These are phyloP conservation scores for Saccharomycopsis sp. DNA, from an alignment of 805 yeast genomes.

Conservation along the genomic window DNA sequence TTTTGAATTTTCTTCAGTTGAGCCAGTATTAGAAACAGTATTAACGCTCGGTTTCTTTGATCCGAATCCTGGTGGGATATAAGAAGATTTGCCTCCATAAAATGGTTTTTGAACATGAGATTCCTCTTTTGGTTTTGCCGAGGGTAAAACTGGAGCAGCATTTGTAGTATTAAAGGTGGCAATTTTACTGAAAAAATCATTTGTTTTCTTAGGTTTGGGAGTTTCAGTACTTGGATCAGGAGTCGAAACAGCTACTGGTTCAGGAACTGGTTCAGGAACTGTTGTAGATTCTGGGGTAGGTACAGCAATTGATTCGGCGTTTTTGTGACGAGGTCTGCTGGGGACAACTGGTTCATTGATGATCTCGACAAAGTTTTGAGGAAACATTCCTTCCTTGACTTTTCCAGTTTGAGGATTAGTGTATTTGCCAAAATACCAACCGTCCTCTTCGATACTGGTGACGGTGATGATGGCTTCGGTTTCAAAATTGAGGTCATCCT, in stretches of 20 bases:
- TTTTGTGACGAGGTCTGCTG: no score
- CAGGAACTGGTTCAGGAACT: background rate
- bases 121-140: constrained; percentile 28
- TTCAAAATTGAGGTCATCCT: constrained; percentile 70
- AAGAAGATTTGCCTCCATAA: constrained; percentile 48
- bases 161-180: constrained; percentile 37
- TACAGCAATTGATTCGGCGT: no score
- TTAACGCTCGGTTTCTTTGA: no score
- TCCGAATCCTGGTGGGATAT: constrained; percentile 34
- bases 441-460: constrained; percentile 74
- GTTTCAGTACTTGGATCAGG: background rate
- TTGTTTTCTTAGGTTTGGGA: constrained; percentile 9
- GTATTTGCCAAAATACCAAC: constrained; percentile 77
- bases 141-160: constrained; percentile 33
- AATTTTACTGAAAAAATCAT: constrained; percentile 34
- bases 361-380: constrained; percentile 77
- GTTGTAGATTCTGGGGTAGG: no score
- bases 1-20: no score
- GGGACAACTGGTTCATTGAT: no score
- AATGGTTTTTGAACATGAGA: constrained; percentile 45
- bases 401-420: constrained; percentile 32
- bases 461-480: constrained; percentile 67
- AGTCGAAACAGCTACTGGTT: background rate
- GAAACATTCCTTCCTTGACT: constrained; percentile 66
- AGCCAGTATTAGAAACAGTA: no score